Percentiles rank a stretch among this genome's conserved stretches.
Conservation (phyloP, 2,329 filamentous ascomycete species). For the Fusarium sp. region DNA sequence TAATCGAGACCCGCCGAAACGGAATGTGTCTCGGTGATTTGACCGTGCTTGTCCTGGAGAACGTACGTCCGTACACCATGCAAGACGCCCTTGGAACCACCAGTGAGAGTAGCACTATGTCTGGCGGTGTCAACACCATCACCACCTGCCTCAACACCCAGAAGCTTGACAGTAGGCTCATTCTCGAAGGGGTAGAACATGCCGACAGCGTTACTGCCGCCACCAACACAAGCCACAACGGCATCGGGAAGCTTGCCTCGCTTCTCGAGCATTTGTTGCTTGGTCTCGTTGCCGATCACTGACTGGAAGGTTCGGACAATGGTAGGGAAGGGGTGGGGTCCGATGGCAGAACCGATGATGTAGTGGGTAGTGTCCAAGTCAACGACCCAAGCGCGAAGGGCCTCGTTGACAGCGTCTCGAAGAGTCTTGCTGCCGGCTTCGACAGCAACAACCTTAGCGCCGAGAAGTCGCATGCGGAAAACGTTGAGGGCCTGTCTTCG, state of each 20-base stretch:
- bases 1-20: constrained; percentile 97
- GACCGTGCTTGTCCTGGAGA: constrained; percentile 89
- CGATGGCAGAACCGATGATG: constrained; percentile 97
- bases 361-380: constrained; percentile 95
- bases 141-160: constrained; percentile 95
- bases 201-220: constrained; percentile 92
- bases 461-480: constrained; percentile 96
- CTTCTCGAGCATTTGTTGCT: constrained; percentile 86
- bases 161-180: constrained; percentile 84
- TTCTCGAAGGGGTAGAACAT: constrained; percentile 98
- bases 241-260: constrained; percentile 92
- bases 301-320: constrained; percentile 98
- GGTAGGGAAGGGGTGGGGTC: constrained; percentile 96
- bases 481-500: constrained; percentile 96
- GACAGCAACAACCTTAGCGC: constrained; percentile 91
- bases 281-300: constrained; percentile 95
- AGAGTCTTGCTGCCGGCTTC: constrained; percentile 88
- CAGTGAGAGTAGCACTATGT: constrained; percentile 88
- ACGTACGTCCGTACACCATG: constrained; percentile 97
- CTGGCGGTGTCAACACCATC: constrained; percentile 87
- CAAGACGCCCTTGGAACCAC: constrained; percentile 89
- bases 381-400: constrained; percentile 92
- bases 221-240: constrained; percentile 95
- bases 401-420: constrained; percentile 93
- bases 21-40: constrained; percentile 95